Conservation (phyloP, 148 eudicot species). For the Dianthus caryophyllus region DNA sequence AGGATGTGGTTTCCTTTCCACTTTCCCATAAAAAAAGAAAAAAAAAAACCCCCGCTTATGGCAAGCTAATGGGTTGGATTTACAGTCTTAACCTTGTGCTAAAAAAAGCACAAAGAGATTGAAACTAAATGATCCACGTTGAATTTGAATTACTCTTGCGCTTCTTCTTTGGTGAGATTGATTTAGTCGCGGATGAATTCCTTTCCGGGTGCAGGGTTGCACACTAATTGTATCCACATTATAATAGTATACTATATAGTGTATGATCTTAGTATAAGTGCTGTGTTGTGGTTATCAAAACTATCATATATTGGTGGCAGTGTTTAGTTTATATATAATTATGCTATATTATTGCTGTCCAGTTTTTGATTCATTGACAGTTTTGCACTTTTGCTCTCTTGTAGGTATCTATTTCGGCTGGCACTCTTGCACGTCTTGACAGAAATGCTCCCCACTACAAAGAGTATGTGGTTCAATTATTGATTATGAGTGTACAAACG, state of each 20-base stretch:
- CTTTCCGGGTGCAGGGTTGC: not conserved
- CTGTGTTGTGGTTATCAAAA: not conserved
- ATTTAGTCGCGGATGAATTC: not conserved
- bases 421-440: conserved; percentile 95
- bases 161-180: not conserved
- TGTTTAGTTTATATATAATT: not conserved
- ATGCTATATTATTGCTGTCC: not conserved
- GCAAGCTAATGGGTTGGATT: not conserved
- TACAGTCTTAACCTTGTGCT: not conserved
- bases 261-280: not conserved
- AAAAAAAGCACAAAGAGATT: not conserved
- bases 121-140: not conserved
- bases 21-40: not conserved
- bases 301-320: not conserved
- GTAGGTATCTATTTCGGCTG: conserved; percentile 97
- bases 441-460: conserved; percentile 98
- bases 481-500: not conserved
- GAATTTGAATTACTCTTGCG: not conserved
- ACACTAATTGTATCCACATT: not conserved
- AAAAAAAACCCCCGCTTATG: not conserved
- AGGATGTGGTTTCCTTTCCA: not conserved
- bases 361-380: not conserved
- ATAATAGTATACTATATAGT: not conserved
- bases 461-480: conserved; percentile 48
- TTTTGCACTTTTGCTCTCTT: conserved; percentile 15